phyloP scores from a whole-genome alignment of 2,329 filamentous ascomycete genomes.

The Phialocephala sp. region DNA sequence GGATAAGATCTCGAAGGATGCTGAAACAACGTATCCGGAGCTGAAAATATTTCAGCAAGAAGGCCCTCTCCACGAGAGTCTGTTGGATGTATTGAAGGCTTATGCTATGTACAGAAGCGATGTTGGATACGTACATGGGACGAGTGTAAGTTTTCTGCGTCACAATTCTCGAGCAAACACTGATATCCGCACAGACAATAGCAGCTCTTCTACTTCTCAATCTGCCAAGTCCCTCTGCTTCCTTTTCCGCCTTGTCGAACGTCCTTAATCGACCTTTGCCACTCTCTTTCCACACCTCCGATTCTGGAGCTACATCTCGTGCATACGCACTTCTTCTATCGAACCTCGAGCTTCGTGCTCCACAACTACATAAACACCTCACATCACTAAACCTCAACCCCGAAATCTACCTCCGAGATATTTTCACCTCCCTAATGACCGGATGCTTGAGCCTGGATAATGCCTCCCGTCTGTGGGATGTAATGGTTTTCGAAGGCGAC shows the following conservation, averaged over 20 bases:
- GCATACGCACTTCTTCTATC: conserved; percentile 73
- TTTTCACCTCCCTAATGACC: conserved; percentile 72
- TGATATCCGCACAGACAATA: conserved; percentile 58
- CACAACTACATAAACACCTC: conserved; percentile 68
- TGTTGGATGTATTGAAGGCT: conserved; percentile 76
- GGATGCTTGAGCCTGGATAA: conserved; percentile 69
- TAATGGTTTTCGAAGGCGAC: conserved; percentile 84
- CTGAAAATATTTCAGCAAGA: conserved; percentile 67
- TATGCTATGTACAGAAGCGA: conserved; percentile 85
- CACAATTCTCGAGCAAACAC: conserved; percentile 20
- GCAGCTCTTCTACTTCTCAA: conserved; percentile 77
- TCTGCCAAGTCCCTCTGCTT: conserved; percentile 63
- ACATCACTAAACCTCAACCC: conserved; percentile 53
- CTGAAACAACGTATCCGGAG: conserved; percentile 71
- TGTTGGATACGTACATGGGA: conserved; percentile 77
- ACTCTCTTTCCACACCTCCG: conserved; percentile 75
- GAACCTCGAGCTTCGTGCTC: conserved; percentile 68
- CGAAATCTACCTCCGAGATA: conserved; percentile 60
- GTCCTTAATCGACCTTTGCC: conserved; percentile 77
- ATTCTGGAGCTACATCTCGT: conserved; percentile 70
- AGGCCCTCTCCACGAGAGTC: conserved; percentile 66
- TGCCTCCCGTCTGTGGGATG: conserved; percentile 77
- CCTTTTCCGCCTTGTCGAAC: conserved; percentile 77
- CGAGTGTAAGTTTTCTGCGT: conserved; percentile 65
- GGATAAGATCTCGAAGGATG: conserved; percentile 67